Base-by-base conservation (phyloP, 257 asterid species). In the Fraxinus anomala region DNA sequence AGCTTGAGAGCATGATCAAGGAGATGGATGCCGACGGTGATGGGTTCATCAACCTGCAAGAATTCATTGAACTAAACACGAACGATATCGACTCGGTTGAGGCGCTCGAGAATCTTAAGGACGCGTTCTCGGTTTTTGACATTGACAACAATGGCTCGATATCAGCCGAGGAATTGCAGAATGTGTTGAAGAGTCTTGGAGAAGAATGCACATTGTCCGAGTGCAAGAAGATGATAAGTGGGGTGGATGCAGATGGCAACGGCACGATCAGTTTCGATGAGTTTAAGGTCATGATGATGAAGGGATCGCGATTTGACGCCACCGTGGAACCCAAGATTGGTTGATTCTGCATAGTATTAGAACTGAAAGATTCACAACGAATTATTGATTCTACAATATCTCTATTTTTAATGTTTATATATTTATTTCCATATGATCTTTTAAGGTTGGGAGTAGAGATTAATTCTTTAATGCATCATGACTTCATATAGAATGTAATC, bases 1-100 rank as follows among this genome's bases (percentile, higher is more conserved):
- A 92, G 80, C 83, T 92, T 68, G 28, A 42, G 6, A 63, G 3
- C 36, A 89, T 94, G 98, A 91, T 94, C 81, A 80, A 71, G 21
- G 98, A 92, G 87, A 97, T 90, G 28, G 97, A 92, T 31, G 34
- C 92, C 8, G 98, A 94, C 47, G 97, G 97, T 2, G 98, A 94
- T 26, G 98, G 98, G 0, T 91, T 81, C 88, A 94, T 94, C 39
- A 91, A 94, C 73, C 85, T 94, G 36, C 75, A 79, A 36, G 98
- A 94, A 72, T 94, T 94, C 80, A 74, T 94, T 56, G 97, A 87
- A 80, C 81, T 94, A 36, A 94, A 94, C 80, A 94, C 97, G 0
- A 84, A 82, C 28, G 92, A 87, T 68, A 70, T 92, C 1, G 92
- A 87, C 7, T 82, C 91, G 10, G 87, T 82, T 0, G 98, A 94